These are phyloP conservation scores for Vanrija sp. DNA, from an alignment of 1,284 basidiomycete genomes.

Conservation along the genomic window DNA sequence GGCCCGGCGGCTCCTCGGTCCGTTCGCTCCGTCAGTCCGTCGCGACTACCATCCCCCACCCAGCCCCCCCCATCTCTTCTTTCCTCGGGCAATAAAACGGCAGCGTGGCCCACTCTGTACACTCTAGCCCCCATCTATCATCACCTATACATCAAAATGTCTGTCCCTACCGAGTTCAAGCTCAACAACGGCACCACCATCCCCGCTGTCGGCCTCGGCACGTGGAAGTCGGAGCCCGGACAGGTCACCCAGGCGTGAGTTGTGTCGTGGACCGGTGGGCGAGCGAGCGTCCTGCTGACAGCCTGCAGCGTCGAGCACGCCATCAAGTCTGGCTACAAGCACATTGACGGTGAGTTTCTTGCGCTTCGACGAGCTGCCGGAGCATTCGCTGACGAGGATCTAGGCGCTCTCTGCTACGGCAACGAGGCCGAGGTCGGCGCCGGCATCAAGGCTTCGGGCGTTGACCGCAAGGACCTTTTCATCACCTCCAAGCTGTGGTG, in stretches of 20 bases:
- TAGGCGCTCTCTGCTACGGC: neutral
- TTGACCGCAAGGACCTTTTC: constrained; percentile 75
- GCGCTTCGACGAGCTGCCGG: too few relatives aligned
- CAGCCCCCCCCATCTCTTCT: neutral
- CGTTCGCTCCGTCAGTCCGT: neutral
- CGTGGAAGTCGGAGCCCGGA: constrained; percentile 72
- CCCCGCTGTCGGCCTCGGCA: constrained; percentile 70
- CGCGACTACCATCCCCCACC: neutral
- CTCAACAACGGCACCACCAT: constrained; percentile 67
- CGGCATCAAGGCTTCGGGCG: constrained; percentile 71
- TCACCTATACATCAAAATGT: constrained; percentile 16
- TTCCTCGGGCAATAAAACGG: too few relatives aligned
- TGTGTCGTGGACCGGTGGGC: too few relatives aligned
- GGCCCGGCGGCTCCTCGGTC: too few relatives aligned
- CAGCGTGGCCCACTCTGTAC: neutral
- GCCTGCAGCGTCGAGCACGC: constrained; percentile 59
- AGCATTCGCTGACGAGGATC: too few relatives aligned
- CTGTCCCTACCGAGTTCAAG: constrained; percentile 56
- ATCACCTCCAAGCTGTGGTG: constrained; percentile 61
- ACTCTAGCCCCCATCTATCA: neutral
- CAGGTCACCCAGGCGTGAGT: constrained; percentile 59
- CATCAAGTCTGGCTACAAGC: constrained; percentile 68
- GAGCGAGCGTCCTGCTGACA: neutral
- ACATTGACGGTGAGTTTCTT: constrained; percentile 60
- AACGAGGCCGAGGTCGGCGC: constrained; percentile 82